Evolutionary conservation across 2,329 filamentous ascomycete genomes (phyloP).

Genomic region (Pseudogymnoascus sp.): DNA sequence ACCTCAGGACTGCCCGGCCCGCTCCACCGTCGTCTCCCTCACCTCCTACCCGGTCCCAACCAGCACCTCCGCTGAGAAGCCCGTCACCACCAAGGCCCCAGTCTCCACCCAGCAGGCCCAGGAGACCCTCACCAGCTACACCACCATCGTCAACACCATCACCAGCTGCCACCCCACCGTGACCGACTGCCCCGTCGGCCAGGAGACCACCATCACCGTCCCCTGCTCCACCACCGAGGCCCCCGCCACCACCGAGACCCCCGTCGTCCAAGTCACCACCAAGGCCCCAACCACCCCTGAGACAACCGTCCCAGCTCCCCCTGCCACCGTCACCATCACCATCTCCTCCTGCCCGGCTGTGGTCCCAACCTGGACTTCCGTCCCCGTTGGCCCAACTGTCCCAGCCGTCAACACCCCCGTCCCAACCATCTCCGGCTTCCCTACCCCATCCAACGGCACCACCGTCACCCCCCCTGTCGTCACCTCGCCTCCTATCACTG

Average conservation of each 20-base stretch:
- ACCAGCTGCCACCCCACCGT: conserved; percentile 13
- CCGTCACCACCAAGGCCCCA: background rate
- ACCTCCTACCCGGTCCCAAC: conserved; percentile 19
- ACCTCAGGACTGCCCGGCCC: conserved; percentile 15
- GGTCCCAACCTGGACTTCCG: conserved; percentile 13
- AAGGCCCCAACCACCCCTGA: conserved; percentile 13
- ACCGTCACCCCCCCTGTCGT: conserved; percentile 13
- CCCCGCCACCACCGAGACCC: conserved; percentile 22
- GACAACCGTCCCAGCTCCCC: conserved; percentile 7
- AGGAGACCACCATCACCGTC: conserved; percentile 21
- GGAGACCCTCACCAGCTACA: conserved; percentile 7
- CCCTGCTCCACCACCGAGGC: conserved; percentile 21
- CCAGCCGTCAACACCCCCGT: background rate
- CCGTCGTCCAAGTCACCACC: conserved; percentile 20
- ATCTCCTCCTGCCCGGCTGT: conserved; percentile 33
- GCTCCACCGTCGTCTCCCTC: conserved; percentile 18
- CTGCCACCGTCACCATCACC: conserved; percentile 29
- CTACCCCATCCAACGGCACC: conserved; percentile 14
- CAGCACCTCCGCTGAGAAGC: background rate
- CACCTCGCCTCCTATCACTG: conserved; percentile 18
- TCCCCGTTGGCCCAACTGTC: background rate
- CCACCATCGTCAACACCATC: conserved; percentile 14
- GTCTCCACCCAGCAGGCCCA: background rate
- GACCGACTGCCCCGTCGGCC: conserved; percentile 9
- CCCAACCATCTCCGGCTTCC: conserved; percentile 12